Conservation (phyloP, 192 early-diverging fungal species). For the Backusella mclennaniae region DNA sequence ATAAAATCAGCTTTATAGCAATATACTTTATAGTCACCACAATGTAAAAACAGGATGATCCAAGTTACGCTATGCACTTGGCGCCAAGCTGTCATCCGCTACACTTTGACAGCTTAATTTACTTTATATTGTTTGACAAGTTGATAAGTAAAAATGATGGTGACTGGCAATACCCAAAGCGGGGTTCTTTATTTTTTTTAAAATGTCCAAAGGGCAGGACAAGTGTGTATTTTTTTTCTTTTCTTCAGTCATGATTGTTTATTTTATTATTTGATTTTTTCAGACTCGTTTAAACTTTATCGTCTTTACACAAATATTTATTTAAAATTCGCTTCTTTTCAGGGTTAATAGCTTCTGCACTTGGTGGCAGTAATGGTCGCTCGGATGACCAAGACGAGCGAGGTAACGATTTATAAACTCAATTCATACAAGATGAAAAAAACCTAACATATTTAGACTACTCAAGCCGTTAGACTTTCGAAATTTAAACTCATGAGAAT, state of each 20-base stretch:
- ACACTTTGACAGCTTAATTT: not conserved
- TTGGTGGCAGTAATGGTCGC: slow-evolving; percentile 9
- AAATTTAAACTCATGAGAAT: slow-evolving; percentile 75
- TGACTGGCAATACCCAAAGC: not conserved
- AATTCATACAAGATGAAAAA: not conserved
- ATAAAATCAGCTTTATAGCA: no score
- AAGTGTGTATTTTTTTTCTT: not conserved
- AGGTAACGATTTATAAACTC: not conserved
- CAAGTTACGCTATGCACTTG: no score
- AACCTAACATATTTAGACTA: not conserved
- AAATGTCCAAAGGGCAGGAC: not conserved
- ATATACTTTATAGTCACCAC: no score
- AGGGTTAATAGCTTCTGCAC: slow-evolving; percentile 18
- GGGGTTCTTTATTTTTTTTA: not conserved
- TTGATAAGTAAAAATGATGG: not conserved
- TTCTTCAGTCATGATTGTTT: not conserved
- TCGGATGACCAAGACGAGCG: slow-evolving; percentile 14
- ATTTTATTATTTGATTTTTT: not conserved
- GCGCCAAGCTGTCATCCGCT: not conserved
- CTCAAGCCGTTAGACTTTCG: slow-evolving; percentile 60
- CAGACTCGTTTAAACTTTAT: not conserved
- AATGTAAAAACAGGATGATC: no score
- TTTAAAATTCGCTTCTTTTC: slow-evolving; percentile 11
- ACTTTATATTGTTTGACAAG: not conserved
- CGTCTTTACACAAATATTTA: not conserved